Evolutionary conservation across 2,329 filamentous ascomycete species (phyloP), one percentile per base, ranked within the genome.

Genomic region (Ophiostoma tasmaniense): DNA sequence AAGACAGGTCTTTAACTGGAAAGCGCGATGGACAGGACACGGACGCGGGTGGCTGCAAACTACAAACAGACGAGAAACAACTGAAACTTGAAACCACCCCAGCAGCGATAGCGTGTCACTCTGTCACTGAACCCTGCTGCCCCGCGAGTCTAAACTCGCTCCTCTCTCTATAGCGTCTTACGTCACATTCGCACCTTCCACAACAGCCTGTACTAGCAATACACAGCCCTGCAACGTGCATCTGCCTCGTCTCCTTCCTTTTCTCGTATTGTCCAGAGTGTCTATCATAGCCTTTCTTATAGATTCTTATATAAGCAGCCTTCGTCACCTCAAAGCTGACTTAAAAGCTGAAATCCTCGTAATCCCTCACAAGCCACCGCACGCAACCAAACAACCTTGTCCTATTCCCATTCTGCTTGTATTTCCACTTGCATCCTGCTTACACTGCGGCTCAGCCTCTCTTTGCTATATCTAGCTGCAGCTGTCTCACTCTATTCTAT

Each of bases 141-240:
- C 61, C 61, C 61, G 61, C 61, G 20, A 62, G 33, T 35, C 30
- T 37, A 62, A 33, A n/a, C 25, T 33, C 28, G 8, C 55, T 20
- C 2, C 13, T 14, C 55, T 28, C 37, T 39, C 3, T 14, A 39
- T 3, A 39, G 37, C 11, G 59, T 35, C 61, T 64, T 64, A 64
- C 61, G 61, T 64, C 61, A 64, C 33, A 64, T 64, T 33, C 28
- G 59, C 59, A 37, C 59, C 59, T 62, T 62, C 30, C 59, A 33
- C 30, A 62, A 33, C 28, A 62, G 59, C 28, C 11, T 33, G 25
- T 33, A 61, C 22, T 61, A 33, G 13, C 17, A 22, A 55, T 55
- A 55, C 59, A 62, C 59, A 62, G 59, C 59, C 59, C 59, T 62
- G 25, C 55, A 33, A 35, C 59, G 28, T 62, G 59, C 59, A 62